Evolutionary conservation across 2,329 filamentous ascomycete genomes (phyloP).

Genomic region (Neofusicoccum sp.): DNA sequence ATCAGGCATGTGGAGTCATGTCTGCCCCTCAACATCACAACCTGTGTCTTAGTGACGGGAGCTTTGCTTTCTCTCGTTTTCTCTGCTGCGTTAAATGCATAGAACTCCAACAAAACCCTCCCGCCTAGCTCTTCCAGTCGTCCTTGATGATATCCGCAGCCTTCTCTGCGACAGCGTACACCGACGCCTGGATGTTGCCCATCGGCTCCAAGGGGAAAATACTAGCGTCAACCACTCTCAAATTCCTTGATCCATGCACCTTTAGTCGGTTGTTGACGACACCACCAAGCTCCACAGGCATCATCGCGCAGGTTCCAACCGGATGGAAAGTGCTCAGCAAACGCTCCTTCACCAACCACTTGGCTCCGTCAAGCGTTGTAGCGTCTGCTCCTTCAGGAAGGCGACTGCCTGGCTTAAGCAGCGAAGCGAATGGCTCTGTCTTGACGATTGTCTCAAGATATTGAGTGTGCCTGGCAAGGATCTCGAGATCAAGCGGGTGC

Average conservation of each 20-base stretch:
- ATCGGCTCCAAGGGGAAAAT: conserved; percentile 30
- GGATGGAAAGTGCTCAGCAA: conserved; percentile 39
- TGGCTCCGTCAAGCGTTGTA: conserved; percentile 3
- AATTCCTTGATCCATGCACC: conserved; percentile 29
- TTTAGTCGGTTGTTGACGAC: conserved; percentile 31
- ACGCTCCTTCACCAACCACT: conserved; percentile 27
- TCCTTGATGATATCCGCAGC: conserved; percentile 32
- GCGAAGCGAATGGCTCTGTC: conserved; percentile 34
- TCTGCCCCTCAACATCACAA: no score
- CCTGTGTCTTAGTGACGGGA: no score
- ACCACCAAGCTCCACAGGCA: conserved; percentile 30
- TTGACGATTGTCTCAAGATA: conserved; percentile 39
- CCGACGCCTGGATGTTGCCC: conserved; percentile 36
- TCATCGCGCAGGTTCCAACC: conserved; percentile 34
- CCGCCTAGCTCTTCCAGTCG: neutral
- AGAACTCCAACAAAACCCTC: neutral
- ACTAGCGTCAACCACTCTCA: conserved; percentile 24
- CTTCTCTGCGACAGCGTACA: conserved; percentile 37
- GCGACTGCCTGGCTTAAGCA: conserved; percentile 37
- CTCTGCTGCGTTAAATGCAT: neutral
- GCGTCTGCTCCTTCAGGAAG: conserved; percentile 8
- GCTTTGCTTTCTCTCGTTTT: neutral
- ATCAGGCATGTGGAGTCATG: no score
- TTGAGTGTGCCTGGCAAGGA: conserved; percentile 41
- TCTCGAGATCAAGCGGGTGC: conserved; percentile 47